Evolutionary conservation across 129 eudicot species (phyloP), one percentile per base, ranked within the genome.

Genomic region (Sambucus nigra): DNA sequence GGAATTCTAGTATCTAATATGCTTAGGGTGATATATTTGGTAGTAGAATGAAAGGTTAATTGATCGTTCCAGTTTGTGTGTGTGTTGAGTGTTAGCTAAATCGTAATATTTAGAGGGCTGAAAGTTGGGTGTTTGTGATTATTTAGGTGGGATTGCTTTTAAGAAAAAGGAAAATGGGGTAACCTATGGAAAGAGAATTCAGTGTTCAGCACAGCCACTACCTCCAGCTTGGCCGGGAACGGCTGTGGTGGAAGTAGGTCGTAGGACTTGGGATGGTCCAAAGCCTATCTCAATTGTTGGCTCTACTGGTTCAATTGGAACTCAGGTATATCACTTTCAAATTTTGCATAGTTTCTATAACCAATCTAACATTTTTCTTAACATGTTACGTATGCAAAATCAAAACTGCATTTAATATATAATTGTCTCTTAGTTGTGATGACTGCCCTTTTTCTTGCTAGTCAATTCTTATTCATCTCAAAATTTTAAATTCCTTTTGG

Each of bases 291-390:
- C 99, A 0, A 70, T 92, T 26, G 67, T 92, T 75, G 99, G 99
- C 53, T 92, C 99, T 26, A 92, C 99, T 41, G 99, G 99, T 57
- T 86, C 96, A 11, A 82, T 92, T 68, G 99, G 99, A 27, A 92
- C 99, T 35, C 99, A 92, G 94, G 99, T 86, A 4, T 7, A 35
- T 35, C n/a, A n/a, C n/a, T n/a, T n/a, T n/a, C n/a, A n/a, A n/a
- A n/a, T n/a, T n/a, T 12, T 41, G 19, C 20, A 58, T 21, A 29
- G 46, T 60, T 25, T 53, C 35, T 32, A 11, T 20, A 22, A 13
- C 3, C 12, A 55, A 11, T 55, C 60, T 16, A 17, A 32, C 44
- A 11, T 2, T 55, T 35, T 32, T 13, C 15, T 40, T 4, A 31
- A 23, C 18, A 31, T 13, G 44, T 5, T n/a, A n/a, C n/a, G n/a